Evolutionary conservation across 1,284 basidiomycete genomes (phyloP).

Genomic region (Ustilago esculenta): DNA sequence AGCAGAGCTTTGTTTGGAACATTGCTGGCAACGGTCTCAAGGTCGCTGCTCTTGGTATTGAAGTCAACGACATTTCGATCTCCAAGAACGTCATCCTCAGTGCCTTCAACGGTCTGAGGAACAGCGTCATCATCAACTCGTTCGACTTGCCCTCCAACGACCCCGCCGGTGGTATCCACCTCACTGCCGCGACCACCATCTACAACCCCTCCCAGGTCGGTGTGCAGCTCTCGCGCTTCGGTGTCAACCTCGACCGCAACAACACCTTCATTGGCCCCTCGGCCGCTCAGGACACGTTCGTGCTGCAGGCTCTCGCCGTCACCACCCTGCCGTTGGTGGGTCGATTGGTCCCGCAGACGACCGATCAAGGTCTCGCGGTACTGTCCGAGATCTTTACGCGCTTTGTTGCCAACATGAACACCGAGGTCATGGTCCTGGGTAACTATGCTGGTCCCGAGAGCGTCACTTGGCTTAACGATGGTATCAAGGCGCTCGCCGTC

Average conservation of each 20-base stretch:
- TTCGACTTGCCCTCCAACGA: slow-evolving; percentile 80
- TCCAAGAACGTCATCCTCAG: slow-evolving; percentile 76
- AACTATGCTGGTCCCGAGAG: slow-evolving; percentile 74
- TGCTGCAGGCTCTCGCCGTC: slow-evolving; percentile 73
- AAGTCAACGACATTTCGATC: slow-evolving; percentile 73
- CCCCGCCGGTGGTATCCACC: slow-evolving; percentile 78
- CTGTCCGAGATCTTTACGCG: slow-evolving; percentile 79
- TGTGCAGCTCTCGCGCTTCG: slow-evolving; percentile 74
- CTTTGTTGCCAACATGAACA: slow-evolving; percentile 77
- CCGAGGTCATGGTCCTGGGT: slow-evolving; percentile 74
- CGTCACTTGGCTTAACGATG: slow-evolving; percentile 79
- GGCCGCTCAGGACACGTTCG: slow-evolving; percentile 71
- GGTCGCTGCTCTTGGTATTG: slow-evolving; percentile 69
- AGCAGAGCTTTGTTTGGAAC: slow-evolving; percentile 78
- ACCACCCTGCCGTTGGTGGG: slow-evolving; percentile 74
- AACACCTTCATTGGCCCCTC: slow-evolving; percentile 74
- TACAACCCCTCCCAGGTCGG: slow-evolving; percentile 82
- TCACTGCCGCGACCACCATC: slow-evolving; percentile 75
- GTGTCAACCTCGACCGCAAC: slow-evolving; percentile 74
- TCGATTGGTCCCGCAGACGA: slow-evolving; percentile 75
- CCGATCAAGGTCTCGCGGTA: slow-evolving; percentile 71
- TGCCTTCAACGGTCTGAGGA: slow-evolving; percentile 77
- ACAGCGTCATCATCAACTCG: slow-evolving; percentile 75
- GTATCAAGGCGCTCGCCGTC: slow-evolving; percentile 76
- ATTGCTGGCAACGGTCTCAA: slow-evolving; percentile 77